Conservation (phyloP, 352 stramenopile genomes). For the Phytophthora europaea region DNA sequence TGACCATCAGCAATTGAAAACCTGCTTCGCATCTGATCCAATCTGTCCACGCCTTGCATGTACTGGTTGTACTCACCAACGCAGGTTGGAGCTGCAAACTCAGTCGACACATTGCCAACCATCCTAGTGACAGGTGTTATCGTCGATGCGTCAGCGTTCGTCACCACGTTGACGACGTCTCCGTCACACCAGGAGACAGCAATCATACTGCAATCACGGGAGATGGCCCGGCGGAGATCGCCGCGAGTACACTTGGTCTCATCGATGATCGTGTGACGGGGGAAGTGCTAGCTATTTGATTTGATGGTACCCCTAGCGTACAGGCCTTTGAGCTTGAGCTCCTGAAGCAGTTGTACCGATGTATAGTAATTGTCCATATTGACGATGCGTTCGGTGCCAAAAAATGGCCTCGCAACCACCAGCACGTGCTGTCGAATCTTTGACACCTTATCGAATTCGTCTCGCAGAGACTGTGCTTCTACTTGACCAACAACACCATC, state of each 20-base stretch:
- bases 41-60: not conserved
- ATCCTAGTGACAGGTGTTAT: not conserved
- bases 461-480: not conserved
- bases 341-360: not conserved
- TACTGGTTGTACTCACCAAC: not conserved
- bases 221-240: not conserved
- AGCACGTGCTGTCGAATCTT: not conserved
- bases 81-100: not conserved
- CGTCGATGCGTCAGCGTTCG: not conserved
- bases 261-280: not conserved
- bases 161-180: not conserved
- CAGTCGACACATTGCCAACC: not conserved
- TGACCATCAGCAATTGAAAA: not conserved
- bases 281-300: not conserved
- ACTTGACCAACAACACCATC: not conserved
- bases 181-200: not conserved
- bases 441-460: not conserved
- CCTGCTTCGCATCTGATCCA: not conserved
- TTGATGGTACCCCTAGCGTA: not conserved
- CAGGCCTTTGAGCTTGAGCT: not conserved
- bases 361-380: not conserved
- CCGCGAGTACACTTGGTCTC: not conserved
- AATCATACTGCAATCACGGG: not conserved
- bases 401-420: not conserved
- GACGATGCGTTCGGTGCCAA: not conserved